Evolutionary conservation across 345 rosid species (phyloP).

Genomic region (Arabis alpina): DNA sequence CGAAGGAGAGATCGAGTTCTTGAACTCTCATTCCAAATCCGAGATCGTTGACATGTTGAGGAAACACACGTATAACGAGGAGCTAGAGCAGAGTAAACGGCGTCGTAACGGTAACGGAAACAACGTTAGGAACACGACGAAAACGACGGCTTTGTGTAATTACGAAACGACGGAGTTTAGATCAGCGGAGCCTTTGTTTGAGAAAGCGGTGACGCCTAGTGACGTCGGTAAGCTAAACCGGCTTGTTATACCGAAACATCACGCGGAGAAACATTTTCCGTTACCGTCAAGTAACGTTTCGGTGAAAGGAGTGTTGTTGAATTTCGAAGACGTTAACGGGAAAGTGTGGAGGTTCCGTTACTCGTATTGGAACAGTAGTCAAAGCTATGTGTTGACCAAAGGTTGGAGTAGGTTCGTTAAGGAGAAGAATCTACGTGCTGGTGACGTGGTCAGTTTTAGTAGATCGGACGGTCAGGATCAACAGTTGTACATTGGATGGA

Average conservation of each 20-base stretch:
- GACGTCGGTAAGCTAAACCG: constrained; percentile 98
- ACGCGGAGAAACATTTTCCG: constrained; percentile 89
- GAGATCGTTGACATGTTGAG: constrained; percentile 96
- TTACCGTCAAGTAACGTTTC: constrained; percentile 52
- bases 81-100: constrained; percentile 72
- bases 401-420: constrained; percentile 98
- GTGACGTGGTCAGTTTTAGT: constrained; percentile 82
- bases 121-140: constrained; percentile 26
- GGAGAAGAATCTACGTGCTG: constrained; percentile 86
- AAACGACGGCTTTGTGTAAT: background rate
- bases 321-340: constrained; percentile 76
- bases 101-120: constrained; percentile 46
- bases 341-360: constrained; percentile 97
- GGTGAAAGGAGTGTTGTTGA: constrained; percentile 69
- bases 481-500: constrained; percentile 75
- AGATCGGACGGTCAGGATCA: constrained; percentile 78
- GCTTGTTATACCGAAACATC: constrained; percentile 92
- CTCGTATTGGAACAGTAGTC: constrained; percentile 99
- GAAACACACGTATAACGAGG: constrained; percentile 83
- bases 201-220: constrained; percentile 93
- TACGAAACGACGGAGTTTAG: constrained; percentile 29
- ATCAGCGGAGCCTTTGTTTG: constrained; percentile 78
- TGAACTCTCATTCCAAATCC: constrained; percentile 79
- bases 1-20: constrained; percentile 56
- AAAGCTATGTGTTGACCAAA: constrained; percentile 89